Evolutionary conservation across 2,329 filamentous ascomycete species (phyloP).

Genomic region (Gremmenia infestans): DNA sequence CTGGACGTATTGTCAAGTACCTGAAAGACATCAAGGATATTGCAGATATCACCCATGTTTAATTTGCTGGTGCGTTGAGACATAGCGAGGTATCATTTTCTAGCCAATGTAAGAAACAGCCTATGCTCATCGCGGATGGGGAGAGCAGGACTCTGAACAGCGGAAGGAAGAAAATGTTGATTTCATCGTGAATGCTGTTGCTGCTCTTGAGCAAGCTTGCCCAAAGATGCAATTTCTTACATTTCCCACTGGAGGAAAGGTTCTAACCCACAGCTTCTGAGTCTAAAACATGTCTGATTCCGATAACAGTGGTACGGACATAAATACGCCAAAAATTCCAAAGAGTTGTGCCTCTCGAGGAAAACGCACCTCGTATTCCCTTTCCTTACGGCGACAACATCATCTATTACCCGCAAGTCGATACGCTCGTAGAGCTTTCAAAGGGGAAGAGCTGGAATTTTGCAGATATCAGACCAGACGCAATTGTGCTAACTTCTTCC

Average conservation of each 20-base stretch:
- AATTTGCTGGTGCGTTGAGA: constrained; percentile 33
- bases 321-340: constrained; percentile 19
- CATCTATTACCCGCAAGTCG: constrained; percentile 42
- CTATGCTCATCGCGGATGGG: constrained; percentile 1
- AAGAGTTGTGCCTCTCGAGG: constrained; percentile 31
- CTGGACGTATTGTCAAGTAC: constrained; percentile 28
- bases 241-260: constrained; percentile 38
- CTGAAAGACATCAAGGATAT: constrained; percentile 34
- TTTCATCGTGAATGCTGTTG: constrained; percentile 35
- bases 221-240: constrained; percentile 36
- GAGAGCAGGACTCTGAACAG: not conserved
- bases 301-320: constrained; percentile 27
- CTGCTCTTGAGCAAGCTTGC: constrained; percentile 34
- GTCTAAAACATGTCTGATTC: constrained; percentile 9
- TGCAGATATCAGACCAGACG: constrained; percentile 38
- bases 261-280: constrained; percentile 9
- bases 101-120: not conserved
- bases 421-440: constrained; percentile 33
- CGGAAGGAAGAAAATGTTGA: constrained; percentile 31
- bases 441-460: constrained; percentile 38
- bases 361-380: constrained; percentile 36
- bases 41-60: constrained; percentile 38
- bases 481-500: not conserved
- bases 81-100: not conserved
- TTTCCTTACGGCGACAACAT: constrained; percentile 37